A percentile compares a stretch with the other conserved stretches of the same genome.
phyloP scores from a whole-genome alignment of 441 rosid genomes.

The Pelargonium exstipulatum region DNA sequence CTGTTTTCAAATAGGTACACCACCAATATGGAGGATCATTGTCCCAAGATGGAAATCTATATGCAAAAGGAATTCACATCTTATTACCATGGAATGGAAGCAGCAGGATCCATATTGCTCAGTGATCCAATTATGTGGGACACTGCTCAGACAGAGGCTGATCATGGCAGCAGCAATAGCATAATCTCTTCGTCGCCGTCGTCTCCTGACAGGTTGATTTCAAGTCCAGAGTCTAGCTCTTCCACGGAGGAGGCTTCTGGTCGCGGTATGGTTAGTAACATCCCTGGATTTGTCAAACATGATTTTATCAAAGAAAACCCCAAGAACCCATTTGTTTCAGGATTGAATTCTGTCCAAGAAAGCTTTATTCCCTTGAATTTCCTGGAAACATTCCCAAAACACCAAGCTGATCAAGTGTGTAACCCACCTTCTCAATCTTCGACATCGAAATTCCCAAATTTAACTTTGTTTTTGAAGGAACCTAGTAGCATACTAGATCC shows the following conservation, averaged over 20 bases:
- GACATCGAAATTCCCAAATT: conserved; percentile 40
- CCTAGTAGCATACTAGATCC: conserved; percentile 30
- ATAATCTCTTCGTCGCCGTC: conserved; percentile 28
- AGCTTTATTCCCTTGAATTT: conserved; percentile 47
- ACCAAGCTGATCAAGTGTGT: conserved; percentile 22
- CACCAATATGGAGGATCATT: conserved; percentile 38
- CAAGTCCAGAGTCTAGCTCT: conserved; percentile 30
- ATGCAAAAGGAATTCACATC: conserved; percentile 40
- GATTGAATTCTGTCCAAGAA: conserved; percentile 28
- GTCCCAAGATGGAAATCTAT: conserved; percentile 52
- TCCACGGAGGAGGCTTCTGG: conserved; percentile 31
- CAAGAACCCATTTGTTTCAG: conserved; percentile 25
- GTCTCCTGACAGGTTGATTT: conserved; percentile 23
- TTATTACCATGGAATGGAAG: conserved; percentile 31
- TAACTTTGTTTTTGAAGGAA: conserved; percentile 53
- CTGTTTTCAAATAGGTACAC: conserved; percentile 18
- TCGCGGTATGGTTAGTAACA: conserved; percentile 19
- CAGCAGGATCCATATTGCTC: conserved; percentile 27
- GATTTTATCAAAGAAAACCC: conserved; percentile 19
- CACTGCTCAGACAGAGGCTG: conserved; percentile 12
- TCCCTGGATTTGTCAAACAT: conserved; percentile 32
- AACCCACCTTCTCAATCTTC: conserved; percentile 41
- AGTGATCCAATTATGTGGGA: conserved; percentile 43
- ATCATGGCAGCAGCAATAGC: conserved; percentile 15
- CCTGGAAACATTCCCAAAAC: conserved; percentile 44